Evolutionary conservation across 2,329 filamentous ascomycete species (phyloP).

Genomic region (Botrytis cinerea): DNA sequence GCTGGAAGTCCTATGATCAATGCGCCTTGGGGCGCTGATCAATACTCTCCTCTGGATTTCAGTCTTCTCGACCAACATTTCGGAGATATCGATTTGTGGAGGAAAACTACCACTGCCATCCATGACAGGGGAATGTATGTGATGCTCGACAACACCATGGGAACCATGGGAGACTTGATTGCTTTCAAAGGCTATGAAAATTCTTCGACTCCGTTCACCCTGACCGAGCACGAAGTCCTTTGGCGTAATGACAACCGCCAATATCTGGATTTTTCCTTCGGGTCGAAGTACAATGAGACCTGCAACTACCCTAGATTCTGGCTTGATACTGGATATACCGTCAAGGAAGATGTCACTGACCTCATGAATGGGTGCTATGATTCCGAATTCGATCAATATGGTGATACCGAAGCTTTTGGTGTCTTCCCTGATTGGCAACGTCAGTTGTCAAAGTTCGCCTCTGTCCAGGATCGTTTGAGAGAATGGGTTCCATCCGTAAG

Average conservation of each 20-base stretch:
- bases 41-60: slow-evolving; percentile 61
- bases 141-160: slow-evolving; percentile 60
- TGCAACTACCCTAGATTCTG: slow-evolving; percentile 64
- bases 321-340: slow-evolving; percentile 52
- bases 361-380: slow-evolving; percentile 58
- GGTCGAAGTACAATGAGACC: slow-evolving; percentile 54
- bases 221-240: slow-evolving; percentile 54
- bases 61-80: slow-evolving; percentile 65
- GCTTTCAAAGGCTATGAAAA: slow-evolving; percentile 64
- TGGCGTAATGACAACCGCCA: slow-evolving; percentile 55
- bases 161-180: slow-evolving; percentile 64
- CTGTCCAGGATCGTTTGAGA: slow-evolving; percentile 65
- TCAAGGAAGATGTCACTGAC: slow-evolving; percentile 48
- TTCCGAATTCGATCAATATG: slow-evolving; percentile 59
- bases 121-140: slow-evolving; percentile 65
- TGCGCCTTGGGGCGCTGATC: slow-evolving; percentile 62
- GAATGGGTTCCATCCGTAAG: slow-evolving; percentile 62
- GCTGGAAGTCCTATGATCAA: slow-evolving; percentile 67
- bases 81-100: slow-evolving; percentile 60
- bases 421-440: slow-evolving; percentile 64
- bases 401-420: slow-evolving; percentile 62
- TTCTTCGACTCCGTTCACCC: slow-evolving; percentile 55
- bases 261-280: slow-evolving; percentile 61
- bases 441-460: slow-evolving; percentile 66
- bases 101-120: slow-evolving; percentile 59